Evolutionary conservation across 495 filamentous ascomycete genomes (phyloP), one percentile per base, ranked within the genome.

Genomic region (Hypoxylon rickii): DNA sequence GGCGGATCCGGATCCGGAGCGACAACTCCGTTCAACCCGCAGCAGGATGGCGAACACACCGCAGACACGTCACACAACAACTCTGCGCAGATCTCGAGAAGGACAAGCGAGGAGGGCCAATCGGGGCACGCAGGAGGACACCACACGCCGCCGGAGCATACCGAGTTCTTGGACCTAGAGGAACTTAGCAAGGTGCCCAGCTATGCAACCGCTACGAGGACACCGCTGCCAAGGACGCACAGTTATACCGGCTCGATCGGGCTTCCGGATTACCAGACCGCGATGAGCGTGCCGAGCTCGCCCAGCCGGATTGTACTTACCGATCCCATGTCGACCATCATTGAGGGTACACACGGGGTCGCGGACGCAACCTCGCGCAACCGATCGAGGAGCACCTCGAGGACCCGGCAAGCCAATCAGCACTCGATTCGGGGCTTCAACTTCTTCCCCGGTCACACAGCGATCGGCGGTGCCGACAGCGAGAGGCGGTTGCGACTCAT

Each of bases 111-210:
- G 58, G 86, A 89, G 57, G 81, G 83, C 1, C 64, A 61, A 37
- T 40, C 59, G 3, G 60, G 53, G 4, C 58, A 73, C 13, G 79
- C 79, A 17, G 79, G 40, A 8, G 55, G 78, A 18, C 75, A 77
- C 66, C 77, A 79, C 12, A 83, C 80, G 17, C 62, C 67, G 5
- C 83, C 86, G 13, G 83, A 83, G 56, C 83, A 87, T 47, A 74
- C 82, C 18, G 86, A 90, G 54, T 84, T 77, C 46, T 70, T 77
- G 18, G 83, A 87, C 58, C 73, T 86, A 22, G 81, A 83, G 49
- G 76, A 79, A 32, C 73, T 93, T 15, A 86, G 80, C 59, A 87
- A 85, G 43, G 89, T 94, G 6, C 90, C 90, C 3, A 90, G 86
- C 43, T 96, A 96, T 67, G 76, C 80, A 3, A 92, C 90, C 10